Base-by-base conservation (phyloP, 441 rosid genomes). In the Pelargonium australe region DNA sequence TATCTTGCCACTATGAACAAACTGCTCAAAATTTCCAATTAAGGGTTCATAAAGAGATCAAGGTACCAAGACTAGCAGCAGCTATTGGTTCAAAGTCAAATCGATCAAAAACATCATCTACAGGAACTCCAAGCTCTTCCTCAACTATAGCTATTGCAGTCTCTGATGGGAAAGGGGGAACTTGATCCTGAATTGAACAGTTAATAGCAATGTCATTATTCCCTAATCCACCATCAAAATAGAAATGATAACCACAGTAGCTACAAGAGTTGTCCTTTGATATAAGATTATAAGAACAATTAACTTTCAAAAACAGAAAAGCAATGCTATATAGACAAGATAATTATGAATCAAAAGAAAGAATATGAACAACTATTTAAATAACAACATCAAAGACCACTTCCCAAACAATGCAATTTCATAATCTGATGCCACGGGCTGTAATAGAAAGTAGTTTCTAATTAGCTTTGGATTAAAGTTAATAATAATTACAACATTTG, bases 71-170 rank as follows among this genome's bases (percentile, higher is more conserved):
- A 86, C 98, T 94, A 69, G 98, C 98, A 68, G 97, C 98, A 73
- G 98, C 98, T 63, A 94, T 89, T 63, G 98, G 98, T 75, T 95
- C 98, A 73, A 71, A 82, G 78, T 95, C 97, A 80, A 95, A 95
- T 64, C 76, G 81, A 67, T 95, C 93, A 55, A 95, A 95, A 57
- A 86, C 68, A 53, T 82, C 83, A 72, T 81, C 82, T 58, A 90
- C 75, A 12, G 92, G 85, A 57, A 75, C 89, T 82, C 99, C 96
- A 78, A 95, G 97, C 83, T 95, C 99, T 84, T 90, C 95, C 80
- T 90, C 91, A 72, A 92, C 87, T 73, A 87, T 92, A 23, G 89
- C 78, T 63, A 87, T 65, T 55, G 98, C 95, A 64, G 92, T 90
- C 64, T 88, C 91, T 17, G 99, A 92, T 71, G 99, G 84, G 73